Evolutionary conservation across 2,329 filamentous ascomycete species (phyloP).

Genomic region (Fusarium liriodendri): DNA sequence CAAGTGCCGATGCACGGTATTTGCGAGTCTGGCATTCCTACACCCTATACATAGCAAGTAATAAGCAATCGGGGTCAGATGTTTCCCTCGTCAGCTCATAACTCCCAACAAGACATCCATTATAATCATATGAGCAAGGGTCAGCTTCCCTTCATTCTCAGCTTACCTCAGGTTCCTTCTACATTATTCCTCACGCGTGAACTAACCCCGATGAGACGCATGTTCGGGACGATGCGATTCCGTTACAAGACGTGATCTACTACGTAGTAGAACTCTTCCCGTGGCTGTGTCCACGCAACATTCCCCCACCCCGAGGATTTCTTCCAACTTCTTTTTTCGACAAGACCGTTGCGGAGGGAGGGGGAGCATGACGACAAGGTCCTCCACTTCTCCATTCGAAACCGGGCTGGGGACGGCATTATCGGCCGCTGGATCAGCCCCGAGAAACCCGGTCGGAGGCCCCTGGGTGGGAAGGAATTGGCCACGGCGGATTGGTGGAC

Average conservation of each 20-base stretch:
- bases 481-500: not conserved
- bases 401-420: not conserved
- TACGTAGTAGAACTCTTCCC: not conserved
- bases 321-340: not conserved
- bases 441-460: conserved; percentile 2
- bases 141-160: conserved; percentile 1
- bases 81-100: not conserved
- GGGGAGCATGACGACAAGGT: conserved; percentile 7
- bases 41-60: not conserved
- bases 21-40: not conserved
- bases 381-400: conserved; percentile 9
- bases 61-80: conserved; percentile 1
- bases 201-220: not conserved
- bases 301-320: not conserved
- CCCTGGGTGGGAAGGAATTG: not conserved
- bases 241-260: not conserved
- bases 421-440: not conserved
- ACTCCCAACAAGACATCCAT: not conserved
- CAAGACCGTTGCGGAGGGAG: not conserved
- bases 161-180: conserved; percentile 1
- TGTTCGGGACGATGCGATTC: not conserved
- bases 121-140: not conserved
- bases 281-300: conserved; percentile 9
- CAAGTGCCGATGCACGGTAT: not conserved
- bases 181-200: not conserved